Evolutionary conservation across 176 grass and related monocot species (phyloP), one percentile per base, ranked within the genome.

Genomic region (Ampelocalamus luodianensis): DNA sequence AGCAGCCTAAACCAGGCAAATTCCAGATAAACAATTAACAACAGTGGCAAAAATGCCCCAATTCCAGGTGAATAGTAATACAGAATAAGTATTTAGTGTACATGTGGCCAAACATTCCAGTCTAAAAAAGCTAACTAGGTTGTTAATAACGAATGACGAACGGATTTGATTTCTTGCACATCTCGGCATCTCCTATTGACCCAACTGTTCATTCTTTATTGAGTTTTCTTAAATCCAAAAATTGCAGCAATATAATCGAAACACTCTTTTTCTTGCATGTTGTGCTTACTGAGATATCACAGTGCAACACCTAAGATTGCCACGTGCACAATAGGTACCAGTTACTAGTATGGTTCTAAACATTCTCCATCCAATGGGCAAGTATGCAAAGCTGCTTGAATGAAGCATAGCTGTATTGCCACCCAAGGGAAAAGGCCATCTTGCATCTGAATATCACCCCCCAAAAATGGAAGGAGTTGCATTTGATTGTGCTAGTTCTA

Each of bases 21-120:
- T 85, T 58, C 3, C 16, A 74, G 43, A 34, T 48, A 71, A 42
- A 44, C 77, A 79, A 80, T 38, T 36, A 76, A 67, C 78, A 80
- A 50, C 63, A 50, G 22, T 54, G 64, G 34, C 24, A 48, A 68
- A 68, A 48, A 18, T 68, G 20, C 8, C 34, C 32, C 39, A 24
- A 62, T 34, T 73, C 27, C 1, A 73, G 71, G 24, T 73, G 24
- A 29, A 29, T 14, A 63, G 24, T 29, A 11, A 29, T 63, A 29
- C 29, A 12, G 23, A 13, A 63, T 63, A 51, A 51, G 29, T 50
- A 73, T 73, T 73, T 29, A 20, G 3, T 27, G 46, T 51, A 34
- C 45, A 29, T 5, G 59, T 26, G n/a, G 1, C 22, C 24, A 44
- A 63, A 17, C 24, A 45, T 63, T 78, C 39, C 56, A 29, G 56